These are phyloP conservation scores for Raffaelea deltoideospora DNA, from an alignment of 2,329 filamentous ascomycete species.

Conservation along the genomic window DNA sequence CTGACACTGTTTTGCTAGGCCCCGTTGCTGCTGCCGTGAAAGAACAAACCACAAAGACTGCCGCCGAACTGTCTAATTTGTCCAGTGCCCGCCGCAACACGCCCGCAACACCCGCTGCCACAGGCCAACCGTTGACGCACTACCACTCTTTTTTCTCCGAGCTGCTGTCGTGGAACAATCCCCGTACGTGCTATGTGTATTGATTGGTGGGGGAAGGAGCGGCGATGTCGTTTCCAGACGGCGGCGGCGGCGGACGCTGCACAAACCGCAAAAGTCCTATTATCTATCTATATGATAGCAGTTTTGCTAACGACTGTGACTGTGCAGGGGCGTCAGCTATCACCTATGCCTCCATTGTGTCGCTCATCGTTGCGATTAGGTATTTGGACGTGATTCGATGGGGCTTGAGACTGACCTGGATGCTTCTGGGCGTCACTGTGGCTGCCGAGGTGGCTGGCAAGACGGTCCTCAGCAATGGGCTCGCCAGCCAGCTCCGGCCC, in stretches of 20 bases:
- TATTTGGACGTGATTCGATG: slow-evolving; percentile 54
- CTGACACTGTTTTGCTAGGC: not conserved
- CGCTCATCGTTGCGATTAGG: slow-evolving; percentile 45
- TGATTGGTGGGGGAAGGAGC: no score
- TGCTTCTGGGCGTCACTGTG: slow-evolving; percentile 44
- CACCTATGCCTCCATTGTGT: slow-evolving; percentile 42
- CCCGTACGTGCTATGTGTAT: slow-evolving; percentile 32
- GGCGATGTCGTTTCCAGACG: not conserved
- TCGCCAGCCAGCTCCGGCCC: slow-evolving; percentile 51
- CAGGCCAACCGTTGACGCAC: slow-evolving; percentile 49
- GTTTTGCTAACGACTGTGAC: not conserved
- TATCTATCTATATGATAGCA: no score
- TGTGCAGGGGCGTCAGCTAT: slow-evolving; percentile 45
- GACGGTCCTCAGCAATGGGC: slow-evolving; percentile 42
- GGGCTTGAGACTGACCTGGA: slow-evolving; percentile 49
- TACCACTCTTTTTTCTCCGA: slow-evolving; percentile 59
- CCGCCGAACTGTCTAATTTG: no score
- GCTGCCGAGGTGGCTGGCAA: slow-evolving; percentile 47
- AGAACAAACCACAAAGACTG: no score
- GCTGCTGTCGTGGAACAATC: slow-evolving; percentile 54
- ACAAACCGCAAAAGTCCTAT: not conserved
- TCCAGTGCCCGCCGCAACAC: no score
- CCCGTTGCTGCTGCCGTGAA: no score
- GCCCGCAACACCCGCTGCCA: no score
- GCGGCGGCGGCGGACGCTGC: not conserved